phyloP scores from a whole-genome alignment of 1,284 basidiomycete genomes.

The Golubevia pallescens region DNA sequence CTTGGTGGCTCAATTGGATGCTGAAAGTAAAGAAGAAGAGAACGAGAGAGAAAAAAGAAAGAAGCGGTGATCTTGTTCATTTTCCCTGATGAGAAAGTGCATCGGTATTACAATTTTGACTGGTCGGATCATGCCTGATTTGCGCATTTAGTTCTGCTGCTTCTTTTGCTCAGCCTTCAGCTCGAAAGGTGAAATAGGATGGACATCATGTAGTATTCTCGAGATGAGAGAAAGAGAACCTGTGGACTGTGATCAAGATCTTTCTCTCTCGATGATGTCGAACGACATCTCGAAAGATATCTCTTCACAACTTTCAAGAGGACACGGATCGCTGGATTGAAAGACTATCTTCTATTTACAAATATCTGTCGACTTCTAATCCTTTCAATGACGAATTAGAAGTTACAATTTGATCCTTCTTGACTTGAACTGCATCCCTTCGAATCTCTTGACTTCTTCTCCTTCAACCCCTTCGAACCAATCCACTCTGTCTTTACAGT shows the following conservation, averaged over 20 bases:
- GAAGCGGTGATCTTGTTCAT: too few species aligned
- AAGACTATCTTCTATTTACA: background rate
- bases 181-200: background rate
- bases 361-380: background rate
- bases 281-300: background rate
- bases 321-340: background rate
- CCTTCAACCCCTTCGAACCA: constrained; percentile 45
- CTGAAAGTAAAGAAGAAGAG: background rate
- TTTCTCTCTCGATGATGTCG: background rate
- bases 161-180: background rate
- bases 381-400: background rate
- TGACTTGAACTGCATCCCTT: background rate
- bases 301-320: background rate
- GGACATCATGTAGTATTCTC: background rate
- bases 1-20: background rate
- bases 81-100: background rate
- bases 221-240: background rate
- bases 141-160: background rate
- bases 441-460: constrained; percentile 3
- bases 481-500: constrained; percentile 39
- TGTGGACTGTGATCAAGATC: background rate
- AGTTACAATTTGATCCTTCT: background rate
- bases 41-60: background rate
- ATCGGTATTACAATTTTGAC: background rate
- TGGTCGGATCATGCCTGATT: background rate